Conservation (phyloP, 2,329 filamentous ascomycete genomes). For the Knoxdaviesia proteae region DNA sequence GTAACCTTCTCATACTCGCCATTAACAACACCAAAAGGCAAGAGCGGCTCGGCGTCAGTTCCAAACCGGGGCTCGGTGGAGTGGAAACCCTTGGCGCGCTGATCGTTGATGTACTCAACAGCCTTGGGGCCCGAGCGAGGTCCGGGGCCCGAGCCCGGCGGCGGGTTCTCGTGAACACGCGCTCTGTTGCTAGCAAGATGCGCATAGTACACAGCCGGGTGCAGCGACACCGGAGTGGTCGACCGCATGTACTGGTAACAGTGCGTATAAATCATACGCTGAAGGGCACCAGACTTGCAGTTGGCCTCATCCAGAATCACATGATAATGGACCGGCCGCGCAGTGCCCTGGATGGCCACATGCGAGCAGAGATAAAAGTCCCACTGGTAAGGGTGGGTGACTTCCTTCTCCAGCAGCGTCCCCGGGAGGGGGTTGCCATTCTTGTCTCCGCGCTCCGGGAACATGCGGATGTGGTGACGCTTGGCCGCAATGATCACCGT, state of each 20-base stretch:
- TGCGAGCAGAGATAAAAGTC: slow-evolving; percentile 56
- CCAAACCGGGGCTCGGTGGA: slow-evolving; percentile 2
- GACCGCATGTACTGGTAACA: slow-evolving; percentile 86
- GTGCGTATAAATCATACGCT: slow-evolving; percentile 83
- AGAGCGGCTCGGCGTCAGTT: slow-evolving; percentile 6
- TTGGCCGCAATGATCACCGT: slow-evolving; percentile 81
- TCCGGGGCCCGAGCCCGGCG: slow-evolving; percentile 18
- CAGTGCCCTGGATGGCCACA: slow-evolving; percentile 76
- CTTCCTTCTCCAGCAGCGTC: slow-evolving; percentile 67
- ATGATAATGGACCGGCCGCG: slow-evolving; percentile 80
- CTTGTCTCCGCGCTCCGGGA: slow-evolving; percentile 52
- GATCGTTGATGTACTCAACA: slow-evolving; percentile 17
- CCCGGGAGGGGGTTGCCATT: slow-evolving; percentile 74
- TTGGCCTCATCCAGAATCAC: slow-evolving; percentile 67
- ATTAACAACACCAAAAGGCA: slow-evolving; percentile 8
- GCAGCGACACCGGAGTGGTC: slow-evolving; percentile 76
- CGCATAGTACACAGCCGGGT: slow-evolving; percentile 87
- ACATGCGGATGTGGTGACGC: slow-evolving; percentile 85
- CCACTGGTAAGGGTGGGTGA: slow-evolving; percentile 79
- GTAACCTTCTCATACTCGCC: slow-evolving; percentile 5
- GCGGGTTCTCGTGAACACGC: slow-evolving; percentile 44
- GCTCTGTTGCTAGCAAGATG: slow-evolving; percentile 73
- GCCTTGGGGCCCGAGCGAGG: slow-evolving; percentile 22
- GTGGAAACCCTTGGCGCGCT: slow-evolving; percentile 17
- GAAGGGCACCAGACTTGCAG: slow-evolving; percentile 45